Base-by-base conservation (phyloP, 176 grass and related monocot species). In the Paspalum notatum region DNA sequence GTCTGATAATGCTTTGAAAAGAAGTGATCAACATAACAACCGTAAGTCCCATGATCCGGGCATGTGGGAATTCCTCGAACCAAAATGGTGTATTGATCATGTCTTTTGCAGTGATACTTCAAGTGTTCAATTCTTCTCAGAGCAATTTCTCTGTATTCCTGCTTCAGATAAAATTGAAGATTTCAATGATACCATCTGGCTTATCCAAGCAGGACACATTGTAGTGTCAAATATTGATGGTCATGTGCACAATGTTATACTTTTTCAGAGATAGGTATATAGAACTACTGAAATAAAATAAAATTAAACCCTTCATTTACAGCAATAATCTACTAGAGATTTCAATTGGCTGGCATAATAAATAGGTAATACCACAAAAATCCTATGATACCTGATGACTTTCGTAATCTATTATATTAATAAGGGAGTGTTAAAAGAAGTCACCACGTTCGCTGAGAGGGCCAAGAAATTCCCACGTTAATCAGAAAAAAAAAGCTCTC, bases 31-130 rank as follows among this genome's bases (percentile, higher is more conserved):
- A 89, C 89, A 84, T 46, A 82, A 61, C 94, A 97, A 66, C 94
- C 94, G 54, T 81, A 83, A 75, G 77, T 80, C 68, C 84, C 82
- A 80, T 97, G 91, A 49, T 93, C 89, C 41, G 68, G 59, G 61
- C 91, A 97, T 38, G 72, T 2, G 14, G 94, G 91, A 83, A 97
- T 89, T 86, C 94, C 94, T 79, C 76, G 81, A 79, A 93, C 91
- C 63, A 97, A 86, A 68, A 97, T 85, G 60, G 91, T 93, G 12
- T 88, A 93, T 83, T 97, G 94, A 51, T 91, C 89, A 51, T 91
- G 70, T 21, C 91, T 83, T 20, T 86, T 81, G 47, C 72, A 79
- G 81, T 91, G 80, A 78, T 80, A 57, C 64, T 81, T 78, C 74
- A 97, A 79, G 20, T 88, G 89, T 56, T 68, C 58, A 86, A 91